phyloP scores from a whole-genome alignment of 345 rosid genomes.

The Eucalyptus pauciflora region DNA sequence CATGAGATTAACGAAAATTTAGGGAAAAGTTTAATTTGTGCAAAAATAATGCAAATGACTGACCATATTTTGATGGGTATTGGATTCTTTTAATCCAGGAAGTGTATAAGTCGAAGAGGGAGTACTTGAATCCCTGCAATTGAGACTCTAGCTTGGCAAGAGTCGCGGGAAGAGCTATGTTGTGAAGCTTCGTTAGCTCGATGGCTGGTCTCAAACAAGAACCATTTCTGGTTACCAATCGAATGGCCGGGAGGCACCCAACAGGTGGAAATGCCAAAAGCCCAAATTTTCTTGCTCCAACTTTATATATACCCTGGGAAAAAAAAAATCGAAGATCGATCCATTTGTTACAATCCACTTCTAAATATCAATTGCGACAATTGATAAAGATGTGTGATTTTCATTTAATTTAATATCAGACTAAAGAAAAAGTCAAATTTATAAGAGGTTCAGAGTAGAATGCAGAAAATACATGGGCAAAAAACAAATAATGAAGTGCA shows the following conservation, averaged over 20 bases:
- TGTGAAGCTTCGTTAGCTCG: conserved; percentile 5
- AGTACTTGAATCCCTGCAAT: conserved; percentile 17
- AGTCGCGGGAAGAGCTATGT: not conserved
- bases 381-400: too few relatives aligned
- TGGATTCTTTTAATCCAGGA: not conserved
- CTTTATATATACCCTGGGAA: not conserved
- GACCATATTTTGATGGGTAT: conserved; percentile 5
- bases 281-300: not conserved
- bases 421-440: too few relatives aligned
- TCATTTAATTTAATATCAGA: too few relatives aligned
- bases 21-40: too few relatives aligned
- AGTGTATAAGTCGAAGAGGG: conserved; percentile 7
- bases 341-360: too few relatives aligned
- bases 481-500: too few relatives aligned
- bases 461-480: too few relatives aligned
- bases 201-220: not conserved
- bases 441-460: too few relatives aligned
- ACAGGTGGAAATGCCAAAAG: not conserved
- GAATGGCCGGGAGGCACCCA: not conserved
- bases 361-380: too few relatives aligned
- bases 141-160: not conserved
- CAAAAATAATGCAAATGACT: not conserved
- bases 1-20: not conserved
- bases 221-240: not conserved
- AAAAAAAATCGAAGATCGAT: too few relatives aligned